Conservation (phyloP, 441 rosid genomes). For the Mallotus repandus region DNA sequence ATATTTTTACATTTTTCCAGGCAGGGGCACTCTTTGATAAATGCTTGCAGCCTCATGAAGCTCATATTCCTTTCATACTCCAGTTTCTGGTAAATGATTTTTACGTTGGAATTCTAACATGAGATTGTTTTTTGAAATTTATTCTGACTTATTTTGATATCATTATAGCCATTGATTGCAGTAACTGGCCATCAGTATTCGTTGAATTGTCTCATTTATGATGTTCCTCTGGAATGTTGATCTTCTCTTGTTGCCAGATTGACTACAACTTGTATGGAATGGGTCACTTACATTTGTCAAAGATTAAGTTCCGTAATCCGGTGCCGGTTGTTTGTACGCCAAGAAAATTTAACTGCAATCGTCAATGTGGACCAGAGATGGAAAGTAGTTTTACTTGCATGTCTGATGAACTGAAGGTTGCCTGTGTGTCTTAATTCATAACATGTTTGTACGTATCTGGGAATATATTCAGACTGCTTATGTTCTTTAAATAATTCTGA, state of each 20-base stretch:
- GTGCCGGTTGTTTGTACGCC: constrained; percentile 52
- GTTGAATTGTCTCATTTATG: not conserved
- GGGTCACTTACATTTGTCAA: constrained; percentile 87
- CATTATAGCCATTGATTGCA: not conserved
- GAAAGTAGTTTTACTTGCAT: constrained; percentile 27
- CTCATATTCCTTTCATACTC: constrained; percentile 90
- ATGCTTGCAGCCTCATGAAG: constrained; percentile 89
- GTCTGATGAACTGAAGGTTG: constrained; percentile 53
- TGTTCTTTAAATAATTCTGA: constrained; percentile 16
- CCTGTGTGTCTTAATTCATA: constrained; percentile 22
- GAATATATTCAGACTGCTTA: constrained; percentile 9
- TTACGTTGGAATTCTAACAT: not conserved
- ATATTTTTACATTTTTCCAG: constrained; percentile 35
- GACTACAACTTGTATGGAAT: constrained; percentile 95
- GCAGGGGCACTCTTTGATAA: constrained; percentile 74
- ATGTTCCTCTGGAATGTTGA: not conserved
- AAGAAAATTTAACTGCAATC: constrained; percentile 37
- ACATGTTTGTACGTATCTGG: constrained; percentile 3
- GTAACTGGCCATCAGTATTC: not conserved
- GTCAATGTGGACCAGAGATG: constrained; percentile 34
- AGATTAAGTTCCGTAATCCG: constrained; percentile 84
- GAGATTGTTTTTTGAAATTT: not conserved
- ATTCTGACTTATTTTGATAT: not conserved
- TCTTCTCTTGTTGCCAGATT: constrained; percentile 46
- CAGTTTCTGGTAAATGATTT: constrained; percentile 72